Evolutionary conservation across 1,284 basidiomycete species (phyloP).

Genomic region (Thelephora terrestris): DNA sequence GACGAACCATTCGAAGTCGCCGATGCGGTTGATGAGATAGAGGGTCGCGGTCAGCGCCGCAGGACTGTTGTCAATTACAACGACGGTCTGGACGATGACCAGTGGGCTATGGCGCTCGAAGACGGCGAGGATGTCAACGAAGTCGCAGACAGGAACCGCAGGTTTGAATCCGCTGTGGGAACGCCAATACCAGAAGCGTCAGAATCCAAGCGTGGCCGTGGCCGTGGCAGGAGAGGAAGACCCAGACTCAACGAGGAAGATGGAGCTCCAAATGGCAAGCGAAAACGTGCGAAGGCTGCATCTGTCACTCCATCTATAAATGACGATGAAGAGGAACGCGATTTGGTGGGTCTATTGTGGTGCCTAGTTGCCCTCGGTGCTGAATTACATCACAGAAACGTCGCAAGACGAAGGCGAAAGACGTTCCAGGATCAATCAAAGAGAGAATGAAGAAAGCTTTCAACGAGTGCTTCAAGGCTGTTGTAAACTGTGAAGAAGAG

Average conservation of each 20-base stretch:
- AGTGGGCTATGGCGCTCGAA: conserved; percentile 86
- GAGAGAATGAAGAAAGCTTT: conserved; percentile 83
- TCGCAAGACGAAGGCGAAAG: conserved; percentile 53
- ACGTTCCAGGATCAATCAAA: conserved; percentile 44
- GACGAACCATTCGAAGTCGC: conserved; percentile 71
- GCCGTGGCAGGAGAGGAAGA: conserved; percentile 61
- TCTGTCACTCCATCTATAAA: conserved; percentile 68
- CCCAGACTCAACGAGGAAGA: conserved; percentile 37
- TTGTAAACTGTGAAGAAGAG: conserved; percentile 64
- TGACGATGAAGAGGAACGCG: conserved; percentile 61
- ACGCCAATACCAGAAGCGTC: conserved; percentile 12
- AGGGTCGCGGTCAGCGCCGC: conserved; percentile 79
- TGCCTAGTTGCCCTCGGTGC: not conserved
- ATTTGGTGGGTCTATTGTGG: conserved; percentile 36
- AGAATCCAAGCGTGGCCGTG: conserved; percentile 28
- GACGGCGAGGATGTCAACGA: conserved; percentile 84
- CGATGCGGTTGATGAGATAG: conserved; percentile 58
- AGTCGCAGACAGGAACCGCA: conserved; percentile 47
- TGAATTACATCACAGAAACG: conserved; percentile 49
- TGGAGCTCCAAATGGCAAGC: conserved; percentile 47
- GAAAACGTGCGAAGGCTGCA: conserved; percentile 68
- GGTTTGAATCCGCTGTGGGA: conserved; percentile 19
- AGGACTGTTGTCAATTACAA: conserved; percentile 87
- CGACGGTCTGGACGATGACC: conserved; percentile 90
- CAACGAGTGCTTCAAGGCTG: conserved; percentile 72